Evolutionary conservation across 2,329 filamentous ascomycete genomes (phyloP).

Genomic region (Aureobasidium vineae): DNA sequence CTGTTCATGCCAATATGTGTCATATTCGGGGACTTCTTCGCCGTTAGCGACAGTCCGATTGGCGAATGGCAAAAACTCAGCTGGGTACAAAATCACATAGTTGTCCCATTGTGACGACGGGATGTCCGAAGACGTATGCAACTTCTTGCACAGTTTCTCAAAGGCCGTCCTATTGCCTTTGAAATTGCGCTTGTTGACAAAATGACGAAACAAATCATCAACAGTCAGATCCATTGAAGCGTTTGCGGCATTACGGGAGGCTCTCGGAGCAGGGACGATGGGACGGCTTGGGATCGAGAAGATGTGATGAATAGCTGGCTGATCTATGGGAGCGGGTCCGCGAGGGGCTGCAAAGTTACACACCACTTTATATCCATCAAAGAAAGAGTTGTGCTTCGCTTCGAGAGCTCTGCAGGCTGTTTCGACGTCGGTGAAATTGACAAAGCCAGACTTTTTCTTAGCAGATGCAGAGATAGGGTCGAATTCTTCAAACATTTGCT

Average conservation of each 20-base stretch:
- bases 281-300: background rate
- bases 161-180: conserved; percentile 15
- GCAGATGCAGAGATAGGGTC: background rate
- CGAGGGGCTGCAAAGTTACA: conserved; percentile 9
- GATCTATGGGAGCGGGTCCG: background rate
- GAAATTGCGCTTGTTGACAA: conserved; percentile 1
- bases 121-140: background rate
- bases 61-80: background rate
- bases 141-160: conserved; percentile 10
- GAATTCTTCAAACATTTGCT: background rate
- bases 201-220: background rate
- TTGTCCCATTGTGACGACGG: background rate
- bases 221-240: background rate
- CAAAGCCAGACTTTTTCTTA: background rate
- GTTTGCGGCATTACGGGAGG: background rate
- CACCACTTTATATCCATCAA: background rate
- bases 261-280: background rate
- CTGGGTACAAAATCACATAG: conserved; percentile 2
- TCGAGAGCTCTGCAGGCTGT: background rate
- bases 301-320: background rate
- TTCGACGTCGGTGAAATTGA: background rate
- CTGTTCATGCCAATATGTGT: background rate
- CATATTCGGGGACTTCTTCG: background rate
- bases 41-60: background rate
- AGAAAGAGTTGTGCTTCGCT: background rate